Base-by-base conservation (phyloP, 495 filamentous ascomycete species). In the Echria macrotheca region DNA sequence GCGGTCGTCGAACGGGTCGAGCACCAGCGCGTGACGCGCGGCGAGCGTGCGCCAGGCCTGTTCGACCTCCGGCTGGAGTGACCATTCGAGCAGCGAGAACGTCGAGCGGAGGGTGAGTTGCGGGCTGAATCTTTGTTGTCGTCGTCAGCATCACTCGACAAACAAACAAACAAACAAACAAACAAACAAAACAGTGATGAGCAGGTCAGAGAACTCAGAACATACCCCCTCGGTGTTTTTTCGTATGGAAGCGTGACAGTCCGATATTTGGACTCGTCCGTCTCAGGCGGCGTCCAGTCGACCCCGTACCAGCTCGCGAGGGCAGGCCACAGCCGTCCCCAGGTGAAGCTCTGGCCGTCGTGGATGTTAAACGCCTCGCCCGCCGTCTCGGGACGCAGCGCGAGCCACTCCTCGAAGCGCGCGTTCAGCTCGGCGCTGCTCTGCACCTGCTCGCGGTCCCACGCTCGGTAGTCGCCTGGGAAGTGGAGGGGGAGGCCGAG, bases 341-440 rank as follows among this genome's bases (percentile, higher is more conserved):
- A 74, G 4, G 64, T 66, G 29, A 76, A 73, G 7, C 61, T 49
- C 31, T 53, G 57, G 11, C 66, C 66, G 49, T 80, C 72, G 11
- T 60, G 49, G 15, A 68, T 60, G 53, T 77, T 78, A 55, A 78
- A 72, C 15, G 63, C 66, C 53, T 78, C 54, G 23, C 74, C 66
- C 41, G 46, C 60, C 4, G 68, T 64, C 1, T 38, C 43, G 0
- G 48, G 56, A 0, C 56, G 66, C 33, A 80, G 56, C 10, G 68
- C 75, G 0, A 68, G 63, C 76, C 75, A 82, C 57, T 79, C 76
- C 26, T 65, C 67, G 39, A 75, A 64, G 45, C 74, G 74, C 2
- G 63, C 70, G 40, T 74, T 74, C 45, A 77, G 49, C 56, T 58
- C 52, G 1, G 65, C 71, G 14, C 53, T 66, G 36, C 64, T 70